Evolutionary conservation across 306 rosid species (phyloP).

Genomic region (Trichosanthes cucumerina): DNA sequence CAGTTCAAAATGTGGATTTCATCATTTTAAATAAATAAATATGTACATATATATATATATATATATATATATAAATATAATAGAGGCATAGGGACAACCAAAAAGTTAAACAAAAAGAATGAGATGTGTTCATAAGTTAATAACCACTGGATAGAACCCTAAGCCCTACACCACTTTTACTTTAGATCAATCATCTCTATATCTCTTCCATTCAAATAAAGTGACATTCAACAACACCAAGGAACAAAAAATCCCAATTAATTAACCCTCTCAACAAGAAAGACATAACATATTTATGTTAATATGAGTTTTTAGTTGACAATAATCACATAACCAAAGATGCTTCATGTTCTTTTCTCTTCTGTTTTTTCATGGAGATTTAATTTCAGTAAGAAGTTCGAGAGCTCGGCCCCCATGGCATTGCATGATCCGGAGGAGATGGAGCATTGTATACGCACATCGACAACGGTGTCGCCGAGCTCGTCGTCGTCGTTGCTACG

Average conservation of each 20-base stretch:
- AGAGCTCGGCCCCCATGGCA: slow-evolving; percentile 35
- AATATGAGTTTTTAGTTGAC: neutral
- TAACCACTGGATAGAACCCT: neutral
- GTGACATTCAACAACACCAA: neutral
- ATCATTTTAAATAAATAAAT: too few relatives aligned
- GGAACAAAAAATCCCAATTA: neutral
- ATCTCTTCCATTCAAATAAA: neutral
- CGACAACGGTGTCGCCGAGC: slow-evolving; percentile 7
- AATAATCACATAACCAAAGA: neutral
- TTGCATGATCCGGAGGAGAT: slow-evolving; percentile 8
- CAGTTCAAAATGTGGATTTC: too few relatives aligned
- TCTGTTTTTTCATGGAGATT: neutral
- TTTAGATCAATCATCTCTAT: neutral
- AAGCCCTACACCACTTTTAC: neutral
- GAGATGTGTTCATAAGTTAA: neutral
- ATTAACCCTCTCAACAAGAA: neutral
- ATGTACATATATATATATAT: too few relatives aligned
- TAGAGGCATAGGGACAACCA: neutral
- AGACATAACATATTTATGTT: neutral
- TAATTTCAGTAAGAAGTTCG: slow-evolving; percentile 19
- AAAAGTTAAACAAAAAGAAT: neutral
- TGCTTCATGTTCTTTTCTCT: neutral
- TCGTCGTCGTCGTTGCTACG: neutral
- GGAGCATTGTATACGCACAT: slow-evolving; percentile 14
- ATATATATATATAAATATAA: neutral